Percentiles rank a stretch among this genome's conserved stretches.
Conservation (phyloP, 805 yeast genomes). For the Zygosaccharomyces pseudorouxii region DNA sequence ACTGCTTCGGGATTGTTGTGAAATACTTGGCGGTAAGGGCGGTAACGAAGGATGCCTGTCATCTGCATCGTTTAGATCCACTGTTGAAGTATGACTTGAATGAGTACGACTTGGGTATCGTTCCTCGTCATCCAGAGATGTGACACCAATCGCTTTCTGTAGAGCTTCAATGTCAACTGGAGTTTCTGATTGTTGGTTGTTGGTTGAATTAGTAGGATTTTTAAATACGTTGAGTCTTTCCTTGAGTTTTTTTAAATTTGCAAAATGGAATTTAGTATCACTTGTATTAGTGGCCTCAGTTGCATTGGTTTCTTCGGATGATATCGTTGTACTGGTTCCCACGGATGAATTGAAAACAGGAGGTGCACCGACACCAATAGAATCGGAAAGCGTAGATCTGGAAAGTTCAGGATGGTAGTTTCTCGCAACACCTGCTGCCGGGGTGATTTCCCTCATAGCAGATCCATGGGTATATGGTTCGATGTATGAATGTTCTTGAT, state of each 20-base stretch:
- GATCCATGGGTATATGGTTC: constrained; percentile 28
- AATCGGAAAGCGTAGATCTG: not conserved
- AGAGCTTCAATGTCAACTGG: constrained; percentile 34
- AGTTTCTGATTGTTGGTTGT: constrained; percentile 12
- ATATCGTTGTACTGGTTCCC: constrained; percentile 21
- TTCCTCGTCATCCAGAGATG: constrained; percentile 18
- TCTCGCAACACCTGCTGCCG: constrained; percentile 8
- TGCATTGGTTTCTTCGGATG: constrained; percentile 22
- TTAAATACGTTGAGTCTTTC: constrained; percentile 35
- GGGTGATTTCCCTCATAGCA: constrained; percentile 27
- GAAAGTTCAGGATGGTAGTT: constrained; percentile 1
- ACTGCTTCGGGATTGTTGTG: not conserved
- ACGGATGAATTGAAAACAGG: constrained; percentile 24
- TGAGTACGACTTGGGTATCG: constrained; percentile 3
- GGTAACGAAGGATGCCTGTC: constrained; percentile 27
- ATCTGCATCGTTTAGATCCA: not conserved
- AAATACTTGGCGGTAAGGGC: constrained; percentile 19
- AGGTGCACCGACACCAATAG: constrained; percentile 1
- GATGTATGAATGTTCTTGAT: constrained; percentile 1
- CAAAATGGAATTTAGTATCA: constrained; percentile 34
- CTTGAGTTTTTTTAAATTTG: constrained; percentile 33
- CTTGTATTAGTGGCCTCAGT: constrained; percentile 28
- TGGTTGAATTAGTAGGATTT: constrained; percentile 25
- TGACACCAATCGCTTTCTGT: constrained; percentile 36
- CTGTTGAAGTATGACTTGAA: not conserved